A percentile compares a stretch with the other conserved stretches of the same genome.
phyloP scores from a whole-genome alignment of 2,329 filamentous ascomycete genomes.

The Colletotrichum eremochloae region DNA sequence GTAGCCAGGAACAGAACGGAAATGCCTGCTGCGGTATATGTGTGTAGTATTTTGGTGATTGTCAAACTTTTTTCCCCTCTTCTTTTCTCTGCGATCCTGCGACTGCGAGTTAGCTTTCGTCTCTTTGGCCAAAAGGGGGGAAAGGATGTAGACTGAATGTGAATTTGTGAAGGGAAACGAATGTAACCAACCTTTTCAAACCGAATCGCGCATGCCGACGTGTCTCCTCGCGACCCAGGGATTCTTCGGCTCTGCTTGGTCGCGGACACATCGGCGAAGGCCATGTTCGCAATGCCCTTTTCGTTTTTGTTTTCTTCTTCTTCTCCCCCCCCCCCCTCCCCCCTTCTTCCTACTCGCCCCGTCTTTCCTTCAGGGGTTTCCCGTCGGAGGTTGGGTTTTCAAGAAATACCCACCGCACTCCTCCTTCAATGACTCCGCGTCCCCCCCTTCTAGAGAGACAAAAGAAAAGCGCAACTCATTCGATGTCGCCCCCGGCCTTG shows the following conservation, averaged over 20 bases:
- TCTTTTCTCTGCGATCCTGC: slow-evolving; percentile 7
- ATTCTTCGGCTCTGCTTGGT: not conserved
- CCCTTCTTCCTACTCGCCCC: not conserved
- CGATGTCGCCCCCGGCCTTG: slow-evolving; percentile 25
- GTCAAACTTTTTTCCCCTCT: not conserved
- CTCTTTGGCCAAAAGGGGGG: not conserved
- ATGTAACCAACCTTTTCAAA: slow-evolving; percentile 29
- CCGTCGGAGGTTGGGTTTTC: not conserved
- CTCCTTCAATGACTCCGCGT: not conserved
- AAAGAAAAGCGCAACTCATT: not conserved
- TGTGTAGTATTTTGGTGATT: slow-evolving; percentile 3
- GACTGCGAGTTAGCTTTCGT: slow-evolving; percentile 14
- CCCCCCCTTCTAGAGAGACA: too few species aligned
- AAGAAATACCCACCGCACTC: too few species aligned
- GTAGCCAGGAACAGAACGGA: not conserved
- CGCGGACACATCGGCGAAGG: slow-evolving; percentile 40
- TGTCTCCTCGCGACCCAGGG: slow-evolving; percentile 6
- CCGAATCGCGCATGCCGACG: slow-evolving; percentile 33
- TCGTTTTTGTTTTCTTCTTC: not conserved
- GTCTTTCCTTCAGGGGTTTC: not conserved
- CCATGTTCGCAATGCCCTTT: slow-evolving; percentile 7
- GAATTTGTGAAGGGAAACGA: not conserved
- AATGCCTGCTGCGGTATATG: not conserved
- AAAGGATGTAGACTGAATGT: too few species aligned
- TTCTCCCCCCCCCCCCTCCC: not conserved